Base-by-base conservation (phyloP, 257 asterid genomes). In the Capsicum baccatum region DNA sequence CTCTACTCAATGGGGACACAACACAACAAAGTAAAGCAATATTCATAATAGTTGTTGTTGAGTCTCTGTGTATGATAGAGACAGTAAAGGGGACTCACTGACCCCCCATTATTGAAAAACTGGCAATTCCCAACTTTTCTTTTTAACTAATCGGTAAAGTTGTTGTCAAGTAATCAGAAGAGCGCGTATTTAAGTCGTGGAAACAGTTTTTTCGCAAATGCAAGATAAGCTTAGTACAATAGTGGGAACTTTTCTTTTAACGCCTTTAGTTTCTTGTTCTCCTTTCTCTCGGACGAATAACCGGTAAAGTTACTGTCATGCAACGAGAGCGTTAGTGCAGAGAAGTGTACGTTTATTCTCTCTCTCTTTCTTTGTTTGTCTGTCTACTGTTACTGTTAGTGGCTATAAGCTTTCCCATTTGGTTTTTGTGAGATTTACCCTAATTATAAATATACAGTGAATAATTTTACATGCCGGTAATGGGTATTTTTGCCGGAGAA, bases 401-500 rank as follows among this genome's bases (percentile, higher is more conserved):
- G 79, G 79, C 9, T 17, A 70, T 70, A 69, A 6, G 52, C 26
- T 68, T 69, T 15, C 76, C 76, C 26, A 39, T 68, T 68, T 68
- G 26, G 26, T 54, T 68, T 8, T 48, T 73, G 59, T 48, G 1
- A 1, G 6, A 50, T 50, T 26, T 26, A 26, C 33, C 1, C 33
- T 26, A 26, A 2, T 26, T 26, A 26, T 26, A 26, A 26, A 26
- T 26, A 26, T 26, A 26, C 33, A 26, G 33, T 26, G 33, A 26
- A 26, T 26, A 26, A 26, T 26, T 26, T 26, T 26, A 39, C 44
- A 39, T 87, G 89, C 90, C 83, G 42, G 88, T 89, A 93, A 90
- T 91, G 85, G 92, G 91, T 59, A 93, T 81, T 78, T 86, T 26
- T 26, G 33, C 89, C 47, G 94, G 94, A 57, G 94, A 96, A 85